Percentiles rank a stretch among this genome's conserved stretches.
Conservation (phyloP, 495 filamentous ascomycete species). For the Geopyxis carbonaria region DNA sequence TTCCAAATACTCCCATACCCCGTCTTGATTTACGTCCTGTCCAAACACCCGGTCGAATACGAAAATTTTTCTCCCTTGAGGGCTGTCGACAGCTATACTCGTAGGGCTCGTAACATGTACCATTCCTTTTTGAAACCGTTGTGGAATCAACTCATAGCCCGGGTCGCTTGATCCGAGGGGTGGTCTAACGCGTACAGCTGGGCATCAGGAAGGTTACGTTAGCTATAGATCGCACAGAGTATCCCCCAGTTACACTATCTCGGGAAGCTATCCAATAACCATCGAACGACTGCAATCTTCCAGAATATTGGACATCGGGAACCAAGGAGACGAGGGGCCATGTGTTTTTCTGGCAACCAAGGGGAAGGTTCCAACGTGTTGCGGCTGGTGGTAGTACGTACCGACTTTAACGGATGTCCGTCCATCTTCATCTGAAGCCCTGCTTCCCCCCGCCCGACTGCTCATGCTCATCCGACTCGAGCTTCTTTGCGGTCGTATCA, state of each 20-base stretch:
- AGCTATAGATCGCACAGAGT: background rate
- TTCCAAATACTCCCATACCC: conserved; percentile 83
- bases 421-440: conserved; percentile 82
- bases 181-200: conserved; percentile 88
- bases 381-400: conserved; percentile 37
- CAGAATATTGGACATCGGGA: background rate
- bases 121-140: conserved; percentile 86
- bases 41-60: conserved; percentile 91
- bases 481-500: conserved; percentile 66
- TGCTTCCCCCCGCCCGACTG: conserved; percentile 63
- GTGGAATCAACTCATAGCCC: conserved; percentile 84
- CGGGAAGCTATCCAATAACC: background rate
- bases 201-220: background rate
- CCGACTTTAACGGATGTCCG: conserved; percentile 99
- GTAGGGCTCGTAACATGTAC: conserved; percentile 74
- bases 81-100: conserved; percentile 71
- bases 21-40: conserved; percentile 67
- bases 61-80: conserved; percentile 84
- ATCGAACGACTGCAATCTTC: background rate
- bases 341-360: background rate
- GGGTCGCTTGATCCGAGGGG: conserved; percentile 71
- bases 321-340: background rate
- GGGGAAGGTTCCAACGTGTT: background rate
- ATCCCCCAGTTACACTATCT: background rate
- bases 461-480: conserved; percentile 80